phyloP scores from a whole-genome alignment of 179 eudicot genomes.

The Beta lomatogona region DNA sequence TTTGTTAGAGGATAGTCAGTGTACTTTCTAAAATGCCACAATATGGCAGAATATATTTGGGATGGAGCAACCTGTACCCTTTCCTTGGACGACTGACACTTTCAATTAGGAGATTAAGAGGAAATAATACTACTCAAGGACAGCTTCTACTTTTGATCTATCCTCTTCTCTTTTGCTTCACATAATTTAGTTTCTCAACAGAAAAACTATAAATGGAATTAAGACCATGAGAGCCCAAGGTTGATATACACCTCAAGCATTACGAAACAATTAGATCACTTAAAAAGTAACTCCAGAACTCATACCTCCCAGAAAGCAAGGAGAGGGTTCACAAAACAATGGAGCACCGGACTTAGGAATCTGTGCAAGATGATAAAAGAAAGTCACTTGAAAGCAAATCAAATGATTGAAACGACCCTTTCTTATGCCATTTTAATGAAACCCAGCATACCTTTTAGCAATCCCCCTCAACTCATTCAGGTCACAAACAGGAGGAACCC shows the following conservation, averaged over 20 bases:
- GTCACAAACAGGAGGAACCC: conserved; percentile 90
- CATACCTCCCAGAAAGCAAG: conserved; percentile 84
- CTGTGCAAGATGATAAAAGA: conserved; percentile 41
- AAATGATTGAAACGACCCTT: background rate
- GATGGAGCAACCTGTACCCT: too few relatives aligned
- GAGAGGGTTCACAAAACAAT: conserved; percentile 61
- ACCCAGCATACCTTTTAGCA: conserved; percentile 59
- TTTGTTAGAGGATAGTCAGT: too few relatives aligned
- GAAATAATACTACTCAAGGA: background rate
- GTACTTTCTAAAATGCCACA: too few relatives aligned
- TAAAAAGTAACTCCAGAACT: conserved; percentile 4
- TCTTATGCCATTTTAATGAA: background rate
- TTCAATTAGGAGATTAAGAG: background rate
- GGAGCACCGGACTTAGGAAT: conserved; percentile 46
- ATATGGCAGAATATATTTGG: too few relatives aligned
- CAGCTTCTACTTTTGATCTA: background rate
- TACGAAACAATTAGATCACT: background rate
- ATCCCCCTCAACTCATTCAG: conserved; percentile 71
- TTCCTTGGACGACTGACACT: too few relatives aligned
- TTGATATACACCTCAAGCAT: background rate
- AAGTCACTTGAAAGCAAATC: conserved; percentile 7
- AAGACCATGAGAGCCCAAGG: background rate
- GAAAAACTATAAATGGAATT: background rate
- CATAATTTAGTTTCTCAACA: background rate
- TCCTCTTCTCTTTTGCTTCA: background rate